Base-by-base conservation (phyloP, 1,284 basidiomycete species). In the Chondrostereum purpureum region DNA sequence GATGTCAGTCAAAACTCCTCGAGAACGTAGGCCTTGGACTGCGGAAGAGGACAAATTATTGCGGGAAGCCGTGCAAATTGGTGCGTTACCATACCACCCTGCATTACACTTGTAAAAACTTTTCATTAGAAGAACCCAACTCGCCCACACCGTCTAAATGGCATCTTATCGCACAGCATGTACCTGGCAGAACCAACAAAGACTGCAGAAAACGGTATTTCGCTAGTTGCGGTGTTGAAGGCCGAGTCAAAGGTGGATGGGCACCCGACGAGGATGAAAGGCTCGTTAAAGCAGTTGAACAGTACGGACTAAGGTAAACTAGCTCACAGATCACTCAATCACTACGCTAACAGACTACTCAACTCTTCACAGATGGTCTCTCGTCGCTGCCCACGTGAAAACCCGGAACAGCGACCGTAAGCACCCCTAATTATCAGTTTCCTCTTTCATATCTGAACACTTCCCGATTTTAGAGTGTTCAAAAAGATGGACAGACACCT, bases 171-270 rank as follows among this genome's bases (percentile, higher is more conserved):
- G 72, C 75, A n/a, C 73, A 75, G 53, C 75, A 78, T 57, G 74
- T 78, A 5, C 74, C 75, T 20, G 70, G 75, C 53, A 62, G 75
- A 46, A 78, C 73, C 20, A 78, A 78, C 63, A 78, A 78, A 53
- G 75, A 78, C 56, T 78, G 75, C 55, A 67, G 75, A 48, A 78
- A 78, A 55, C 66, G 75, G 11, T 78, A 75, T 75, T 77, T 76
- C 54, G 74, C 74, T 0, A 76, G 76, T 61, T 77, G 77, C 74
- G 73, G 73, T 47, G 71, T 73, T n/a, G 71, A 73, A 54, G 72
- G 77, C 19, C 27, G 27, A 8, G 71, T 74, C 27, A 77, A 77
- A 54, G 75, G 75, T 38, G 73, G 73, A 4, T 78, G 75, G 75
- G 68, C 74, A 11, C 69, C 73, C 16, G 74, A 78, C 45, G 75